Evolutionary conservation across 2,329 filamentous ascomycete genomes (phyloP), one percentile per base, ranked within the genome.

Genomic region (Hypomyces rosellus): DNA sequence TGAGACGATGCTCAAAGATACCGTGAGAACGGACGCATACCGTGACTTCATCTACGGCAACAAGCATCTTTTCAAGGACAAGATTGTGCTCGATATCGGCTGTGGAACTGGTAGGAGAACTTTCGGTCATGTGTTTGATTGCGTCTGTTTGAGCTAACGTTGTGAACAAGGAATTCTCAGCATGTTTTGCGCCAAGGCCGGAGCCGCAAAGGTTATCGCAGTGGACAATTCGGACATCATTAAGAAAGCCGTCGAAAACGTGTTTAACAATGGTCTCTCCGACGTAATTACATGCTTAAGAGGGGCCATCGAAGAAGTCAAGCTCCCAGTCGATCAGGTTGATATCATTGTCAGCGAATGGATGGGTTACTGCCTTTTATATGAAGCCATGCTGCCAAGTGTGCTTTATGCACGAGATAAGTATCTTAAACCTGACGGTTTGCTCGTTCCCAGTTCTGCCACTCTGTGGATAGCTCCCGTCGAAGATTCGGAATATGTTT

Each of bases 261-360:
- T 96, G 36, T 88, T 85, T 67, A 81, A 83, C 65, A 96, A 96
- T 63, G 83, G 82, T 1, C 80, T 95, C 36, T 77, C 81, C 22
- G 75, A 84, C 59, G 76, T 77, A 20, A 89, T 97, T 62, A 89
- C 85, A 40, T 89, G 88, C 60, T 74, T 96, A 45, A 82, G 85
- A 56, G 91, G 92, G 36, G 88, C 89, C 62, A 88, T 96, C 54
- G 92, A 97, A 67, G 90, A 96, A 58, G 87, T 95, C 49, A 76
- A 71, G 50, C 77, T 90, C 18, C 90, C 88, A 1, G 85, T 92
- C 7, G 75, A 82, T 48, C 75, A 91, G 62, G 91, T 96, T 42
- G 92, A 97, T 69, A 86, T 97, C 62, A 96, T 97, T 64, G 85
- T 97, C 54, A 95, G 88, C 53, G 91, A 97, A 68, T 97, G 91